Evolutionary conservation across 495 filamentous ascomycete genomes (phyloP).

Genomic region (Penicillium goetzii): DNA sequence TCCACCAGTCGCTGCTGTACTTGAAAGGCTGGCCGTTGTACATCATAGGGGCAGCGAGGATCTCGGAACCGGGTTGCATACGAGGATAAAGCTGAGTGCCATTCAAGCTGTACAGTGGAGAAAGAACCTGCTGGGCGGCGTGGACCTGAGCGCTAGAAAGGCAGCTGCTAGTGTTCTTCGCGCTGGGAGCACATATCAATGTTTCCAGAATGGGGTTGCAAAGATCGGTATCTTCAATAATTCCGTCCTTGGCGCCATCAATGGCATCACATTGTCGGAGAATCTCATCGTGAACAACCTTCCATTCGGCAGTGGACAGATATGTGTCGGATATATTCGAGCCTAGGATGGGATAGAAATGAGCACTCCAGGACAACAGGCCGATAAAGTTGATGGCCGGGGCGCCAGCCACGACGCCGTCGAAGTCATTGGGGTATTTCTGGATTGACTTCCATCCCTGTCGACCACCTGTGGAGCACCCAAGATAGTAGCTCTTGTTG

Average conservation of each 20-base stretch:
- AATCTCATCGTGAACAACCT: constrained; percentile 58
- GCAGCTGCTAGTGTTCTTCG: constrained; percentile 46
- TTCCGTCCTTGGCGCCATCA: constrained; percentile 66
- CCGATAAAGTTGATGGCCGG: constrained; percentile 52
- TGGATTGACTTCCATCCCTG: constrained; percentile 57
- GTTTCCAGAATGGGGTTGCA: constrained; percentile 59
- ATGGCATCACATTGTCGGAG: constrained; percentile 66
- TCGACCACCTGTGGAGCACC: constrained; percentile 60
- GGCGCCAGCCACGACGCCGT: constrained; percentile 68
- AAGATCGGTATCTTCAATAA: constrained; percentile 63
- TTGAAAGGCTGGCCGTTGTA: constrained; percentile 45
- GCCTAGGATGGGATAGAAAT: constrained; percentile 56
- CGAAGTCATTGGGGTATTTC: constrained; percentile 59
- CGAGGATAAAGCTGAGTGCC: constrained; percentile 60
- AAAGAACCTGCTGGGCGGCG: constrained; percentile 58
- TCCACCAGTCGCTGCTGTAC: constrained; percentile 52
- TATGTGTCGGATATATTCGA: constrained; percentile 50
- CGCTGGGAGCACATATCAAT: constrained; percentile 52
- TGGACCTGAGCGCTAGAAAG: constrained; percentile 59
- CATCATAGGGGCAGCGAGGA: constrained; percentile 33
- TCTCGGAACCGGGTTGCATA: constrained; percentile 52
- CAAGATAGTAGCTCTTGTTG: constrained; percentile 58
- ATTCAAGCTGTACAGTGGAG: constrained; percentile 52
- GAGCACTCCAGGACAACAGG: constrained; percentile 57
- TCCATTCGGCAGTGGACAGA: constrained; percentile 55